Base-by-base conservation (phyloP, 2,329 filamentous ascomycete species). In the Exophiala viscosa region DNA sequence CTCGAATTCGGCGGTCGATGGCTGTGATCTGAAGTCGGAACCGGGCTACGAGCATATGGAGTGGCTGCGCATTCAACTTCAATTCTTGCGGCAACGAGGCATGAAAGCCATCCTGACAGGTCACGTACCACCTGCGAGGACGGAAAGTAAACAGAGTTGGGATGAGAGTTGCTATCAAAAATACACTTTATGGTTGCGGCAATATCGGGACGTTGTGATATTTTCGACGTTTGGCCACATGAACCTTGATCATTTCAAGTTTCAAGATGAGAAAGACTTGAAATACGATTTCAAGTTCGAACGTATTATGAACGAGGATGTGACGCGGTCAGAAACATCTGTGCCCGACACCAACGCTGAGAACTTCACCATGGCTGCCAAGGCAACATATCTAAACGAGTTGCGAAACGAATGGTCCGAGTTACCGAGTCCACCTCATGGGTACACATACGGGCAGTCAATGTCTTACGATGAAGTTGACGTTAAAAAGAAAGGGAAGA, bases 131-230 rank as follows among this genome's bases (percentile, higher is more conserved):
- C 93, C 93, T 0, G 92, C 91, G 1, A 80, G 91, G 56, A 93
- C 91, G 1, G 79, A 83, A 33, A 86, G 84, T 71, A 97, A 97
- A 76, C 81, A 83, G 64, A 84, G 83, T 57, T 99, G 93, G 93
- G 90, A 96, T 61, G 92, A 97, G 75, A 90, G 88, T 0, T 99
- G 93, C 73, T 99, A 92, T 91, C 92, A 96, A 68, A 96, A 95
- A 68, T 99, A 96, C 70, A 87, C 90, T 0, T 74, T 97, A 3
- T 97, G 91, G 90, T 74, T 92, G 64, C 81, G 84, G 61, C 90
- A 95, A 68, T 99, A 90, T 69, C 87, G 93, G 32, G 93, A 99
- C 68, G 86, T 99, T 34, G 79, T 99, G 15, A 79, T 91, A 15
- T 84, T 82, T 10, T 84, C 83, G 20, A 66, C 95, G 5, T 99